These are phyloP conservation scores for Aristolochia contorta DNA, from an alignment of 164 flowering plant species.

Conservation along the genomic window DNA sequence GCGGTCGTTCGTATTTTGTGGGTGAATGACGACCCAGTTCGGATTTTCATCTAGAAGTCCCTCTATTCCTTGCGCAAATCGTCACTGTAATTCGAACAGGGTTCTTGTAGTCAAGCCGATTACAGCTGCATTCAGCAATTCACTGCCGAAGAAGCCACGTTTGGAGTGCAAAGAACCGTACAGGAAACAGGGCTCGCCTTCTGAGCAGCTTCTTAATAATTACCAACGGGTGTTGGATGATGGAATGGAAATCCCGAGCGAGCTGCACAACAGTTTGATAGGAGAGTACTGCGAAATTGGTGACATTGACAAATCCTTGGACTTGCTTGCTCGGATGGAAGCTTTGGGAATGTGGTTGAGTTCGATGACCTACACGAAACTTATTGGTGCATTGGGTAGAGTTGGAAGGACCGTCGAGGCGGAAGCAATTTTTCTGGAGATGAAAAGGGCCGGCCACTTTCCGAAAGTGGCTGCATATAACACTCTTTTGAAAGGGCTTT, in stretches of 20 bases:
- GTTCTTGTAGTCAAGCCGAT: too few relatives aligned
- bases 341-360: conserved; percentile 42
- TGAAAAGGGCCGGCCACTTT: conserved; percentile 28
- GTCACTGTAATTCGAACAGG: too few relatives aligned
- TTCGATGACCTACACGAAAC: conserved; percentile 25
- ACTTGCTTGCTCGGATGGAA: conserved; percentile 43
- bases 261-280: conserved; percentile 33
- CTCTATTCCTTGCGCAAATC: too few relatives aligned
- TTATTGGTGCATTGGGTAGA: conserved; percentile 50
- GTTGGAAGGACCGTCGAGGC: conserved; percentile 74
- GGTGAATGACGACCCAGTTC: too few relatives aligned
- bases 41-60: too few relatives aligned
- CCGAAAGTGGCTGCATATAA: conserved; percentile 34
- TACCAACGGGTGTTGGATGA: conserved; percentile 6
- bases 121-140: too few relatives aligned
- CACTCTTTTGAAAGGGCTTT: conserved; percentile 42
- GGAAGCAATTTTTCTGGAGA: conserved; percentile 57
- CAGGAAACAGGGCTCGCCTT: background rate
- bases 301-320: conserved; percentile 42
- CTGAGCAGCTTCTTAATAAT: conserved; percentile 1
- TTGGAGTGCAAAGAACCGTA: too few relatives aligned
- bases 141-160: too few relatives aligned
- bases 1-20: too few relatives aligned
- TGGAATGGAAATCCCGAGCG: conserved; percentile 29
- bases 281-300: conserved; percentile 32